phyloP scores from a whole-genome alignment of 805 yeast species.

The Huiozyma naganishii region DNA sequence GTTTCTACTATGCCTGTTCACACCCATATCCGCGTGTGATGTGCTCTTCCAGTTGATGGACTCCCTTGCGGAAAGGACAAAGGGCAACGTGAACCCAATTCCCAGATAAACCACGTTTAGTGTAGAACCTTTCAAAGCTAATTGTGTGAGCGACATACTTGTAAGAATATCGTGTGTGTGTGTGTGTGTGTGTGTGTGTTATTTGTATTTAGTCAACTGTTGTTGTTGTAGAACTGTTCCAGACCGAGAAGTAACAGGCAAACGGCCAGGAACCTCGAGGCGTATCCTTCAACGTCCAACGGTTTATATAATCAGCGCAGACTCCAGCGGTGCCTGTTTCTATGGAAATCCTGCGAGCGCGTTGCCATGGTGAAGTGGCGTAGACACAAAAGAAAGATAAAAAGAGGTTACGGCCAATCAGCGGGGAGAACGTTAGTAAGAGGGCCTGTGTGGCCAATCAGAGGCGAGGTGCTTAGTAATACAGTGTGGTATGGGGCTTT shows the following conservation, averaged over 20 bases:
- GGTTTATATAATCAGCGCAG: too few relatives aligned
- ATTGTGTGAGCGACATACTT: too few relatives aligned
- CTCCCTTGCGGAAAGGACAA: slow-evolving; percentile 2
- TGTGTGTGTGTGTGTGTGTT: neutral
- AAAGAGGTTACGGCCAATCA: neutral
- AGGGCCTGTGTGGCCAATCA: neutral
- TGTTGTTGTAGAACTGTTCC: neutral
- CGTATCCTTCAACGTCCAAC: too few relatives aligned
- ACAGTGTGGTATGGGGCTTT: neutral
- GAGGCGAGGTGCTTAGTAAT: slow-evolving; percentile 1
- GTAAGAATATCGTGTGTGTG: neutral
- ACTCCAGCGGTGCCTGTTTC: too few relatives aligned
- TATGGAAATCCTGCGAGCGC: too few relatives aligned
- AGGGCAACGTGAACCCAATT: slow-evolving; percentile 2
- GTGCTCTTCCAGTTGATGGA: neutral
- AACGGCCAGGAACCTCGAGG: too few relatives aligned
- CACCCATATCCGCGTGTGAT: too few relatives aligned
- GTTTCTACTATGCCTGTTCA: neutral
- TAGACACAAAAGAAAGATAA: neutral
- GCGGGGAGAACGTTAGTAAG: neutral
- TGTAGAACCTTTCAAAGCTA: neutral
- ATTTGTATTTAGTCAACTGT: neutral
- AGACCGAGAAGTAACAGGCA: too few relatives aligned
- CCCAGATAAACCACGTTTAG: slow-evolving; percentile 1
- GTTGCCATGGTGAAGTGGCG: slow-evolving; percentile 1